Evolutionary conservation across 176 grass and related monocot genomes (phyloP).

Genomic region (Elaeis guineensis): DNA sequence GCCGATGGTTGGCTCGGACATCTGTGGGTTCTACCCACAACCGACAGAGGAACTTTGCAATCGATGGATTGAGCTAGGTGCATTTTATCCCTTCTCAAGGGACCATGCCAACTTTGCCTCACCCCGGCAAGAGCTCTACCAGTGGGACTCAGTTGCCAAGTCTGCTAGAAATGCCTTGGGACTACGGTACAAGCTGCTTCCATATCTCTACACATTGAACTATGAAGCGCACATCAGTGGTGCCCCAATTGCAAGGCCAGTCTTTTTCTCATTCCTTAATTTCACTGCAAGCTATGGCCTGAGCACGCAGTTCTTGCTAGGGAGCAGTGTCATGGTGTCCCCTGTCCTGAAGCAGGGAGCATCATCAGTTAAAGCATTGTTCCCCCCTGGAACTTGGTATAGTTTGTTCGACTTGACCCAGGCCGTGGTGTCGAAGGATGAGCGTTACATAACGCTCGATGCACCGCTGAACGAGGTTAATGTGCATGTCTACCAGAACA

Average conservation of each 20-base stretch:
- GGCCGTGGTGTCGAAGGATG: constrained; percentile 38
- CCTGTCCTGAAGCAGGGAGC: constrained; percentile 62
- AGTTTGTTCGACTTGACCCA: constrained; percentile 72
- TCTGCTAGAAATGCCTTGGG: constrained; percentile 71
- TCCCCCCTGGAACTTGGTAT: constrained; percentile 86
- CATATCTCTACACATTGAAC: constrained; percentile 79
- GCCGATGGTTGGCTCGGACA: constrained; percentile 86
- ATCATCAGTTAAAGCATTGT: constrained; percentile 46
- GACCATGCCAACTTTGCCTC: constrained; percentile 93
- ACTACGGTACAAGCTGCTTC: constrained; percentile 63
- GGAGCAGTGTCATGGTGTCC: constrained; percentile 69
- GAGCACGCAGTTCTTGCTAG: constrained; percentile 75
- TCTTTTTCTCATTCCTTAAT: constrained; percentile 89
- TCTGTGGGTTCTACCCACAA: constrained; percentile 73
- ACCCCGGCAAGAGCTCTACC: constrained; percentile 68
- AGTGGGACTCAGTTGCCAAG: constrained; percentile 68
- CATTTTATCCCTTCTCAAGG: constrained; percentile 92
- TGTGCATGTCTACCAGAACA: constrained; percentile 73
- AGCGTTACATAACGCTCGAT: constrained; percentile 23
- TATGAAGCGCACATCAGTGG: constrained; percentile 68
- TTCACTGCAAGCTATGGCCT: constrained; percentile 60
- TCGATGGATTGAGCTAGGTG: constrained; percentile 90
- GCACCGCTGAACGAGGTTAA: constrained; percentile 73
- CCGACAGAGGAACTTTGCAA: constrained; percentile 76
- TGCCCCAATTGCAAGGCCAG: constrained; percentile 64